phyloP scores from a whole-genome alignment of 257 asterid species.

The Solanum chmielewskii region DNA sequence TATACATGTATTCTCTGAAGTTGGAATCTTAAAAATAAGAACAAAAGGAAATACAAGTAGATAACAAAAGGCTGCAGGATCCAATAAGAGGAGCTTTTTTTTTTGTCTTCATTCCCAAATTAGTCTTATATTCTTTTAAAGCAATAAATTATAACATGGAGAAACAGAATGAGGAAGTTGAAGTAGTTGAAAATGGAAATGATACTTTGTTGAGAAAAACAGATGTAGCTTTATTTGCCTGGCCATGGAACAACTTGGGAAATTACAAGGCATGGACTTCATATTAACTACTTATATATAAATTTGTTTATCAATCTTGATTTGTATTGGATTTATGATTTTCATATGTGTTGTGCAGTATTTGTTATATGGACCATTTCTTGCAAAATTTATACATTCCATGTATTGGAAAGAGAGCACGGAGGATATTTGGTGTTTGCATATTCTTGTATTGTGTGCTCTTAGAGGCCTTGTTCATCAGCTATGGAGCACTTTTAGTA shows the following conservation, averaged over 20 bases:
- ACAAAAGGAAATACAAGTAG: neutral
- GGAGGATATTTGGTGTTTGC: conserved; percentile 46
- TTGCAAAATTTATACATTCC: conserved; percentile 45
- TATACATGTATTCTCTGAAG: neutral
- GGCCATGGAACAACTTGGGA: conserved; percentile 83
- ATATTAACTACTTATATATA: neutral
- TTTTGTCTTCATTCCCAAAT: neutral
- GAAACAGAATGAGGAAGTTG: conserved; percentile 2
- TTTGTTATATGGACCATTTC: conserved; percentile 54
- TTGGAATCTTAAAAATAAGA: neutral
- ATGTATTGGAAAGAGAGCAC: conserved; percentile 24
- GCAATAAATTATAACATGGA: conserved; percentile 4
- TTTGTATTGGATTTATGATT: neutral
- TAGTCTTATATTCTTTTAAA: neutral
- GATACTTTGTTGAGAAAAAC: conserved; percentile 6
- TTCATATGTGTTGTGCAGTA: conserved; percentile 23
- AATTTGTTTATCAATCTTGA: neutral
- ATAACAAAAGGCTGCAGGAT: neutral
- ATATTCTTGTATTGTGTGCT: conserved; percentile 46
- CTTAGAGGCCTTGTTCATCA: conserved; percentile 64
- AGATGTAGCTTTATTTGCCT: conserved; percentile 54
- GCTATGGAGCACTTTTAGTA: conserved; percentile 41
- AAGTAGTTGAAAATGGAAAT: conserved; percentile 6
- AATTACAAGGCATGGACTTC: conserved; percentile 47
- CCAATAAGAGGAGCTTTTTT: neutral